A percentile compares a stretch with the other conserved stretches of the same genome.
phyloP scores from a whole-genome alignment of 495 filamentous ascomycete species.

The Aspergillus homomorphus region DNA sequence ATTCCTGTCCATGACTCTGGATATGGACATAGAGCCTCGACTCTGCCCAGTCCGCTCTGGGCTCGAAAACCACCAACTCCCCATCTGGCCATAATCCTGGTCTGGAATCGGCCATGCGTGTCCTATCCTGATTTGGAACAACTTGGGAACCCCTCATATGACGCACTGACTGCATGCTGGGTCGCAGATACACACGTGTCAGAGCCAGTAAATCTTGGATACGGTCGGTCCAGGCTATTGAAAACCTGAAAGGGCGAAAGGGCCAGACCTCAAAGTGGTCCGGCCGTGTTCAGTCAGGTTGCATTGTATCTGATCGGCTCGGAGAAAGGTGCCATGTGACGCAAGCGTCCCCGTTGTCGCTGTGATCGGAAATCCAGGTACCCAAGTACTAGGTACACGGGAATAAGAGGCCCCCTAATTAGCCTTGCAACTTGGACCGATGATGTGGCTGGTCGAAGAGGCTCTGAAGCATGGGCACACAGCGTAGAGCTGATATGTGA shows the following conservation, averaged over 20 bases:
- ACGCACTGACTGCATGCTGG: constrained; percentile 3
- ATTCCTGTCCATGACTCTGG: background rate
- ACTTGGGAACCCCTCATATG: background rate
- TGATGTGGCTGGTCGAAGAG: background rate
- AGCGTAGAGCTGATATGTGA: background rate
- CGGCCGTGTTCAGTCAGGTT: background rate
- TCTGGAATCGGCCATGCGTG: background rate
- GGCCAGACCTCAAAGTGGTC: background rate
- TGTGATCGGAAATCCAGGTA: background rate
- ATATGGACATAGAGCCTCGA: background rate
- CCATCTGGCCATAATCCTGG: background rate
- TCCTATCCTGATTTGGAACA: background rate
- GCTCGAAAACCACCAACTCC: background rate
- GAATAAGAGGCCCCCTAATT: background rate
- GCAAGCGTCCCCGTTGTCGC: background rate
- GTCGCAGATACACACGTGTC: constrained; percentile 5
- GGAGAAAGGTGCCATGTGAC: background rate
- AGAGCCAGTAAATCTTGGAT: background rate
- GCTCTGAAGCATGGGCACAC: background rate
- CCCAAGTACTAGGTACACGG: background rate
- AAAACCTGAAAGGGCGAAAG: background rate
- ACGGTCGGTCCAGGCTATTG: background rate
- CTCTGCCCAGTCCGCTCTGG: background rate
- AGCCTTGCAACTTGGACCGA: background rate
- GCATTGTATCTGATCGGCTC: background rate